Base-by-base conservation (phyloP, 164 flowering plant species). In the Vitis labrusca region DNA sequence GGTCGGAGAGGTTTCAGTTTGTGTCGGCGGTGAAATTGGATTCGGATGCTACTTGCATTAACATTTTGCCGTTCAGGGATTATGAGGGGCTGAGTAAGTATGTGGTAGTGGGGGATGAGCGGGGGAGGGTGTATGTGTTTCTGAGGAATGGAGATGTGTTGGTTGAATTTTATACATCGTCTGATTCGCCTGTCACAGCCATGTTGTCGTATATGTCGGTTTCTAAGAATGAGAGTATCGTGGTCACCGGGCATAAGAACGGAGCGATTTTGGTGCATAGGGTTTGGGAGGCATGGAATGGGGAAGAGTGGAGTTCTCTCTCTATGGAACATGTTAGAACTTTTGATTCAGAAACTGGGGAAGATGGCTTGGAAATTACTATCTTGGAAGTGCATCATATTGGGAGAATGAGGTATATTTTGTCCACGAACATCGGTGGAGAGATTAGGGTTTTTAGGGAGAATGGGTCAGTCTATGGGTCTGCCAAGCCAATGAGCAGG, bases 1-100 rank as follows among this genome's bases (percentile, higher is more conserved):
- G 98, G 99, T 85, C 90, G 3, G 99, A 96, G 81, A 85, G 84
- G 79, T 96, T 96, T 76, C 91, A 88, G 54, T 93, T 93, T 71
- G 75, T 87, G 27, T 91, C 97, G 0, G 98, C 98, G 3, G 95
- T 92, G 82, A 92, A 89, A 66, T 80, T 93, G 67, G 91, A 88
- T 58, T 83, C 87, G 1, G 88, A 80, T 50, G 87, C 92, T 0
- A 96, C 94, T 3, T 84, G 90, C 64, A 71, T 86, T 13, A 84
- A 84, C 66, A 83, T 92, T 2, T 82, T 96, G 85, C 97, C 99
- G 0, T 88, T 84, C 73, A 78, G 83, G 48, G 97, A 96, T 84
- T 81, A 62, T 14, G 98, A 96, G 73, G 97, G 97, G 16, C 66
- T 80, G 23, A 89, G 88, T 59, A 96, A 96, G 84, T 96, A 92